phyloP scores from a whole-genome alignment of 2,329 filamentous ascomycete species.

The Basipetospora sp. region DNA sequence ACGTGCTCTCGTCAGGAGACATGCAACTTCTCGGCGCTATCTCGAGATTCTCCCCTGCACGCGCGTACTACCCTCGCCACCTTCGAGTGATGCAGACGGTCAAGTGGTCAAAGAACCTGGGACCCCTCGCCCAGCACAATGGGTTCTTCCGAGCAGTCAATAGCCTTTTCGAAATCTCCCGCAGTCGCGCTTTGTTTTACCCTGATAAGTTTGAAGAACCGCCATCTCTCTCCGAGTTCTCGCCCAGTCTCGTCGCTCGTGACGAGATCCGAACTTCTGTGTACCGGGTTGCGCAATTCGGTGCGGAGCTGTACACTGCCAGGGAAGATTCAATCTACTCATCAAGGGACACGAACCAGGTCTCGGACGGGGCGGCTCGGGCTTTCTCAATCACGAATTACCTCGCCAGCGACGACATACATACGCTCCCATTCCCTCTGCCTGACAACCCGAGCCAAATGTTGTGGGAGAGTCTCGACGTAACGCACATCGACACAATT shows the following conservation, averaged over 20 bases:
- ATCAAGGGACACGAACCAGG: neutral
- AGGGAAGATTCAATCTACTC: conserved; percentile 8
- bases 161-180: conserved; percentile 16
- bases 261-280: conserved; percentile 26
- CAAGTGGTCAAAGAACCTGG: conserved; percentile 24
- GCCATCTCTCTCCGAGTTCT: neutral
- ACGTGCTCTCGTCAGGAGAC: conserved; percentile 21
- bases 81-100: conserved; percentile 31
- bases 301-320: conserved; percentile 11
- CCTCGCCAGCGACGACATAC: too few relatives aligned
- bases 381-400: neutral
- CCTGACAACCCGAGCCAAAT: too few relatives aligned
- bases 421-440: too few relatives aligned
- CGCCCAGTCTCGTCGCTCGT: conserved; percentile 8
- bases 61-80: conserved; percentile 29
- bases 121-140: conserved; percentile 29
- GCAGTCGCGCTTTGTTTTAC: neutral
- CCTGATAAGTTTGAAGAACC: neutral
- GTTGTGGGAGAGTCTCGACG: too few relatives aligned
- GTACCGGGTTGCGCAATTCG: conserved; percentile 14
- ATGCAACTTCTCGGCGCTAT: conserved; percentile 22
- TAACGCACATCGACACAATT: too few relatives aligned
- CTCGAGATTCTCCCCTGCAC: conserved; percentile 24
- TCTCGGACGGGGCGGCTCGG: neutral
- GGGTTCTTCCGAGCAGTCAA: conserved; percentile 22